Evolutionary conservation across 2,329 filamentous ascomycete genomes (phyloP).

Genomic region (Scedosporium apiospermum): DNA sequence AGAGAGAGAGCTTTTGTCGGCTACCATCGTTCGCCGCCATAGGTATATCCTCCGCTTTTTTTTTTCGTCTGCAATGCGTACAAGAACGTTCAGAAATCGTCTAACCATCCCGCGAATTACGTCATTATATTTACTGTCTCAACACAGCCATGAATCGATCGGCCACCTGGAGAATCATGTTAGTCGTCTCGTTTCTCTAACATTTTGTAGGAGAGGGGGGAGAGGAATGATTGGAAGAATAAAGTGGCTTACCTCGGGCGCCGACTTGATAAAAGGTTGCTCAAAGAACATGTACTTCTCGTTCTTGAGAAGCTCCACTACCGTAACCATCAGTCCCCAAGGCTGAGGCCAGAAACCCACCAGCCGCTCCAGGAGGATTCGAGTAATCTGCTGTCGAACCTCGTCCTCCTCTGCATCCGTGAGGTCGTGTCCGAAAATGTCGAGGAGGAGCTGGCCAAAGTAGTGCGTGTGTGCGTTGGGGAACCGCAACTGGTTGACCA

Average conservation of each 20-base stretch:
- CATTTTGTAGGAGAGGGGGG: not conserved
- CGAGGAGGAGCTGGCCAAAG: conserved; percentile 76
- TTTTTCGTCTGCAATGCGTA: not conserved
- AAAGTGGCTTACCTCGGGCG: conserved; percentile 60
- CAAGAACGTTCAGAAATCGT: not conserved
- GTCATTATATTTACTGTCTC: conserved; percentile 8
- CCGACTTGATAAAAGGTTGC: conserved; percentile 80
- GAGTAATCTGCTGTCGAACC: conserved; percentile 82
- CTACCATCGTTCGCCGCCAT: not conserved
- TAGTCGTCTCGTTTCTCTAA: not conserved
- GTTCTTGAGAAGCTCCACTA: conserved; percentile 86
- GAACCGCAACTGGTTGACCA: conserved; percentile 86
- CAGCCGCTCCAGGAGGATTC: conserved; percentile 79
- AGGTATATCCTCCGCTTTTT: not conserved
- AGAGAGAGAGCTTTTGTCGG: no score
- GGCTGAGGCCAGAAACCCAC: conserved; percentile 87
- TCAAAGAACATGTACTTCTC: conserved; percentile 88
- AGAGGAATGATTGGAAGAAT: no score
- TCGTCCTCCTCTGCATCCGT: conserved; percentile 67
- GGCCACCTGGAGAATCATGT: conserved; percentile 15
- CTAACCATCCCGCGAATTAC: not conserved
- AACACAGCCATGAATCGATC: conserved; percentile 22
- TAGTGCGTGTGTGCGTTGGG: conserved; percentile 87
- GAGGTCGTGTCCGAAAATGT: conserved; percentile 72
- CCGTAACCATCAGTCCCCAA: conserved; percentile 84